phyloP scores from a whole-genome alignment of 2,329 filamentous ascomycete species.

The Pseudocercospora crystallina region DNA sequence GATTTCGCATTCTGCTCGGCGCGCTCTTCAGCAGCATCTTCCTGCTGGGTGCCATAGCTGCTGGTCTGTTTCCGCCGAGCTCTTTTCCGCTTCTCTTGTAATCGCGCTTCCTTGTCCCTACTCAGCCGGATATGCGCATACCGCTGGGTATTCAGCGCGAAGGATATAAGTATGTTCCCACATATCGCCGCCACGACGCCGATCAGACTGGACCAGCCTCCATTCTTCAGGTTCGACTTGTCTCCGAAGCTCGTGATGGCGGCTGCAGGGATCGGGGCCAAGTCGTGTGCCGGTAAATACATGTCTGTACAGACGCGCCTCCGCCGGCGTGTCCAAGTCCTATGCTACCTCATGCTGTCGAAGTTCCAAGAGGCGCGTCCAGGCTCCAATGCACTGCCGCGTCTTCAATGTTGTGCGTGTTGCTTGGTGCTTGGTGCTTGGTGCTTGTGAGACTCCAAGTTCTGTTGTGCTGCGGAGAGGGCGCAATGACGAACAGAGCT shows the following conservation, averaged over 20 bases:
- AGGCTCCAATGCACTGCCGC: too few relatives aligned
- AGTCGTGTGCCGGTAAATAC: too few relatives aligned
- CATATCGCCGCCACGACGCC: conserved; percentile 90
- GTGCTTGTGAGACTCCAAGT: too few relatives aligned
- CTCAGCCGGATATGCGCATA: conserved; percentile 89
- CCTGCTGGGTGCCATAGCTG: conserved; percentile 48
- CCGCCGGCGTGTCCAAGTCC: too few relatives aligned
- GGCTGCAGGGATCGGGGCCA: neutral
- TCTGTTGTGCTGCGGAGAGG: too few relatives aligned
- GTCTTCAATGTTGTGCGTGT: too few relatives aligned
- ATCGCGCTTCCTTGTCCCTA: conserved; percentile 60
- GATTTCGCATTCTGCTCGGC: conserved; percentile 23
- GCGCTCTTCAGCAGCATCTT: conserved; percentile 35
- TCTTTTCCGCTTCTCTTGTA: conserved; percentile 34
- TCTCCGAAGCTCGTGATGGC: conserved; percentile 6
- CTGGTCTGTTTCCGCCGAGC: conserved; percentile 43
- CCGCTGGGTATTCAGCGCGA: conserved; percentile 93
- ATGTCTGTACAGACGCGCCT: too few relatives aligned
- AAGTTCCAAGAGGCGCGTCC: too few relatives aligned
- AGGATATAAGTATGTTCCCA: conserved; percentile 89
- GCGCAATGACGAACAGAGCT: too few relatives aligned
- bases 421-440: too few relatives aligned
- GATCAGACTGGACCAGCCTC: conserved; percentile 84
- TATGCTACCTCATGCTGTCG: too few relatives aligned
- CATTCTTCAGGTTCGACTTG: conserved; percentile 21